Evolutionary conservation across 1,139 yeast species (phyloP).

Genomic region (Geotrichum histeridarum): DNA sequence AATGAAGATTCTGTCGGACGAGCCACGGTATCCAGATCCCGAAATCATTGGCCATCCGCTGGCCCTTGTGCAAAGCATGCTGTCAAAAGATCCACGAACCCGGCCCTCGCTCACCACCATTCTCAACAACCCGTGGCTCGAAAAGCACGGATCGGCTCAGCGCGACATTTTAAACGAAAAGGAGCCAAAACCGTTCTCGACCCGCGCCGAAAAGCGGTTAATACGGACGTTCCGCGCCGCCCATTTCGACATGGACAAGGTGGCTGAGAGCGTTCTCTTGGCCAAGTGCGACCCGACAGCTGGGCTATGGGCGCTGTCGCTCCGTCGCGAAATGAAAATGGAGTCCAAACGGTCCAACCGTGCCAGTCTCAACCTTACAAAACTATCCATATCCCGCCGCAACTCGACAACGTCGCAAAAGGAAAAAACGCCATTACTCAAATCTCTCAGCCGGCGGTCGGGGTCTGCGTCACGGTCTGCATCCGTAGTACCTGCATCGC

Average conservation of each 20-base stretch:
- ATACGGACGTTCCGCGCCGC: constrained; percentile 59
- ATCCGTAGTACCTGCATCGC: constrained; percentile 23
- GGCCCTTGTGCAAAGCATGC: constrained; percentile 48
- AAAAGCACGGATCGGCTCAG: constrained; percentile 44
- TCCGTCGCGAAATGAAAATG: constrained; percentile 57
- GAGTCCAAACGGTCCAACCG: constrained; percentile 31
- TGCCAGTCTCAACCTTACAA: constrained; percentile 25
- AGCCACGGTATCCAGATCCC: constrained; percentile 49
- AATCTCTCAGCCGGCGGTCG: constrained; percentile 27
- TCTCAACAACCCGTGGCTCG: constrained; percentile 57
- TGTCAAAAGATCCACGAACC: constrained; percentile 59
- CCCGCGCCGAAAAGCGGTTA: constrained; percentile 60
- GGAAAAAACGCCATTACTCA: constrained; percentile 25
- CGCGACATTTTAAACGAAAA: constrained; percentile 38
- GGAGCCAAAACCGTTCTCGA: constrained; percentile 46
- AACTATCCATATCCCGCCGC: constrained; percentile 33
- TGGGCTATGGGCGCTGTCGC: constrained; percentile 75
- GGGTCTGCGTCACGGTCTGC: constrained; percentile 24
- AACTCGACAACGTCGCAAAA: constrained; percentile 42
- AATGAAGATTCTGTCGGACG: constrained; percentile 55
- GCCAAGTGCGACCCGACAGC: constrained; percentile 70
- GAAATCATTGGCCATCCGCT: constrained; percentile 48
- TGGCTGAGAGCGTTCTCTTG: constrained; percentile 56
- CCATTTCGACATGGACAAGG: constrained; percentile 60
- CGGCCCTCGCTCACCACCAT: constrained; percentile 64